Percentiles rank a stretch among this genome's conserved stretches.
Conservation (phyloP, 108 stramenopile genomes). For the Pseudonitzschia multistriata region DNA sequence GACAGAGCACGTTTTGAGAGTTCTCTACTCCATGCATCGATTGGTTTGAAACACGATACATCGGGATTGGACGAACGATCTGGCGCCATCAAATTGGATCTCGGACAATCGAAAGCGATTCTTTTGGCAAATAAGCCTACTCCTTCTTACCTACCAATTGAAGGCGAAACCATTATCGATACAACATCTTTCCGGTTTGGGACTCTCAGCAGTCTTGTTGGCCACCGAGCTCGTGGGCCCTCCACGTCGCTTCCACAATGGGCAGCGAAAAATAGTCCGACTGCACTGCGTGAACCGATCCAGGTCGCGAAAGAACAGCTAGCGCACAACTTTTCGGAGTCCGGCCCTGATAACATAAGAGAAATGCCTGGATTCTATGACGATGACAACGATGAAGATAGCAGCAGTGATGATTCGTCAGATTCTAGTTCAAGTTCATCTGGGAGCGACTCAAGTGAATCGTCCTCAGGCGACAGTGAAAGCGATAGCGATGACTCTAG, state of each 20-base stretch:
- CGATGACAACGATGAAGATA: constrained; percentile 39
- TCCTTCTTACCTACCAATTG: constrained; percentile 68
- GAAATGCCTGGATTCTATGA: constrained; percentile 40
- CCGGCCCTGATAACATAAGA: constrained; percentile 23
- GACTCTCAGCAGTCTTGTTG: constrained; percentile 78
- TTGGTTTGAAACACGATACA: constrained; percentile 58
- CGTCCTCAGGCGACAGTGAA: constrained; percentile 19
- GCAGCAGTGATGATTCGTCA: constrained; percentile 28
- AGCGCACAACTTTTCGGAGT: constrained; percentile 30
- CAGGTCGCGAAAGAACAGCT: constrained; percentile 19
- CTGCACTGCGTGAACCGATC: constrained; percentile 71
- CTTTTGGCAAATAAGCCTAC: constrained; percentile 53
- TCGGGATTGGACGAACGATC: constrained; percentile 41
- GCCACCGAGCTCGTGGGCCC: constrained; percentile 61
- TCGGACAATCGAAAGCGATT: constrained; percentile 50
- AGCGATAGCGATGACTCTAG: constrained; percentile 34
- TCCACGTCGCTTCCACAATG: constrained; percentile 85
- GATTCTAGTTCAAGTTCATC: constrained; percentile 12
- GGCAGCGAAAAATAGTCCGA: constrained; percentile 77
- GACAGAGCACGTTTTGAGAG: constrained; percentile 94
- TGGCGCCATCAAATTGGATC: constrained; percentile 22
- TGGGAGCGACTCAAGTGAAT: constrained; percentile 18
- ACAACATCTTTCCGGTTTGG: constrained; percentile 72
- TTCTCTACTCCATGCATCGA: constrained; percentile 59
- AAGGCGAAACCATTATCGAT: constrained; percentile 39